A percentile compares a stretch with the other conserved stretches of the same genome.
These are phyloP conservation scores for Linum usitatissimum DNA, from an alignment of 345 rosid species.

Conservation along the genomic window DNA sequence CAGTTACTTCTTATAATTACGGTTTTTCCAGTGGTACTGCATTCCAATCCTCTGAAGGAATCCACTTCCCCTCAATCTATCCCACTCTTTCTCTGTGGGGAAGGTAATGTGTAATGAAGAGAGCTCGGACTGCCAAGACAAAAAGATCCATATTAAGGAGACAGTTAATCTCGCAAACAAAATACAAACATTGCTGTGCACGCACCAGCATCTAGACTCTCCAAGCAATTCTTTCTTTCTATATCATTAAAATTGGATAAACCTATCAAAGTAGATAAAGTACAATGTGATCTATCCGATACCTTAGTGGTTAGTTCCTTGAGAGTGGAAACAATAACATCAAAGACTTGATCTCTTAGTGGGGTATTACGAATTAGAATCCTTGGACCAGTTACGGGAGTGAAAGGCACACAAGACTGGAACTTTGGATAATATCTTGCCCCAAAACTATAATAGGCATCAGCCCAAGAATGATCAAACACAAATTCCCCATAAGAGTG, in stretches of 20 bases:
- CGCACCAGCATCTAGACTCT: not conserved
- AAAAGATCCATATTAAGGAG: constrained; percentile 5
- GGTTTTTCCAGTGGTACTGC: constrained; percentile 96
- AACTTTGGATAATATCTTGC: constrained; percentile 87
- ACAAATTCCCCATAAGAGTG: constrained; percentile 96
- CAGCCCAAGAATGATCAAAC: constrained; percentile 94
- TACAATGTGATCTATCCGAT: constrained; percentile 9
- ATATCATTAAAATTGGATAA: not conserved
- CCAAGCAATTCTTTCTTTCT: not conserved
- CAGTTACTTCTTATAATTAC: constrained; percentile 61
- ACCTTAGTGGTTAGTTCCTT: constrained; percentile 65
- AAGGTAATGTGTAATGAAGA: constrained; percentile 87
- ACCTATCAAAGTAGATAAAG: not conserved
- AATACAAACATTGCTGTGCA: not conserved
- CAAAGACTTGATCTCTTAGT: constrained; percentile 60
- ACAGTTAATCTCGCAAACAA: constrained; percentile 10
- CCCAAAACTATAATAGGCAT: constrained; percentile 80
- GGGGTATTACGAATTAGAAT: constrained; percentile 51
- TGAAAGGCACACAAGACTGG: constrained; percentile 93
- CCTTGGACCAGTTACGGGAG: constrained; percentile 93
- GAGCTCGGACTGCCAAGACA: constrained; percentile 46
- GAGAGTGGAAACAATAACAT: constrained; percentile 52
- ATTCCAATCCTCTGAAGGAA: constrained; percentile 78
- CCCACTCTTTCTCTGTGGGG: constrained; percentile 73
- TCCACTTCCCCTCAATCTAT: constrained; percentile 49